A percentile compares a stretch with the other conserved stretches of the same genome.
Evolutionary conservation across 441 rosid genomes (phyloP).

Genomic region (Erodium moschatum): DNA sequence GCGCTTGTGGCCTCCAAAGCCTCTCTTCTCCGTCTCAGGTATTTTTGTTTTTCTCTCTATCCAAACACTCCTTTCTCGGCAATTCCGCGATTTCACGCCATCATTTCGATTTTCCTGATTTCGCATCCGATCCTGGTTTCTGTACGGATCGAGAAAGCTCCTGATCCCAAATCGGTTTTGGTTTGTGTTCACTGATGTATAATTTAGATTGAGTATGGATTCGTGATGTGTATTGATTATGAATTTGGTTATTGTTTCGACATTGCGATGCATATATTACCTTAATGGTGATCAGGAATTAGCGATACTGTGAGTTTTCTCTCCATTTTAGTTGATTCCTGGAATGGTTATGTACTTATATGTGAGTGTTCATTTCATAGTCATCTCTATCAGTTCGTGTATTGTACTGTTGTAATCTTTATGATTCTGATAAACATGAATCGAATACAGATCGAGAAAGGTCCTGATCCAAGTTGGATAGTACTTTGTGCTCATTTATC

Average conservation of each 20-base stretch:
- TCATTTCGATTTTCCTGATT: neutral
- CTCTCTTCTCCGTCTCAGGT: neutral
- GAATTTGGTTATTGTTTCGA: no score
- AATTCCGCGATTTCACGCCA: neutral
- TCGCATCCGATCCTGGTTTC: neutral
- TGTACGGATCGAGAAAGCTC: neutral
- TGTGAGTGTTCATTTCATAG: no score
- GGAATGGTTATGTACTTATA: no score
- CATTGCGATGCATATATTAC: no score
- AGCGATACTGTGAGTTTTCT: no score
- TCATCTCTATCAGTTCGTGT: no score
- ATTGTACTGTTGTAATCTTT: no score
- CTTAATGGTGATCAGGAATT: no score
- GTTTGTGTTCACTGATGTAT: neutral
- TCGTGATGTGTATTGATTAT: neutral
- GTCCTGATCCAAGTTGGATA: neutral
- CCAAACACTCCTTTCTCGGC: neutral
- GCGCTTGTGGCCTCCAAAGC: neutral
- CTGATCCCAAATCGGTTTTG: neutral
- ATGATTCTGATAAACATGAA: no score
- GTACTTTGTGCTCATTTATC: neutral
- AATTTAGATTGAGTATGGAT: neutral
- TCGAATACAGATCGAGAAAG: no score
- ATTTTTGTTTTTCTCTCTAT: neutral
- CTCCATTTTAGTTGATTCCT: no score